Evolutionary conservation across 225 moss, liverwort and hornwort species (phyloP), one percentile per base, ranked within the genome.

Genomic region (Bryum argenteum): DNA sequence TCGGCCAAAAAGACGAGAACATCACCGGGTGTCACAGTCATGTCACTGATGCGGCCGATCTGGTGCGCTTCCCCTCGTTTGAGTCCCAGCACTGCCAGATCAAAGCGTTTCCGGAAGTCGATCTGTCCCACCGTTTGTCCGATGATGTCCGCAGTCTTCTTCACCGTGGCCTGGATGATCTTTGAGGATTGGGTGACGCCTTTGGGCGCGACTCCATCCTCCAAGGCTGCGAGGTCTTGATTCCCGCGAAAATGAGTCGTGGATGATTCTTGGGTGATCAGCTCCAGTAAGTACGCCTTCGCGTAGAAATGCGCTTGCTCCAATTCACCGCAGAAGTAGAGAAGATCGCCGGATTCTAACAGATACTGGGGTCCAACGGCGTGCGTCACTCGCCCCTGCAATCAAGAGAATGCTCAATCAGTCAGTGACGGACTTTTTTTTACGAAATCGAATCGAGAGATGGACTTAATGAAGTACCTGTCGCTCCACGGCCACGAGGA

Each of bases 281-380:
- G n/a, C 62, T 80, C 80, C 56, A 80, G 33, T 8, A 54, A 41
- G 11, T 61, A 76, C 1, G 21, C 55, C 56, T 76, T 80, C 6
- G 75, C n/a, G 3, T 80, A 80, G 6, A 61, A 76, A 20, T 61
- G 67, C 2, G 75, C 71, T 52, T 80, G 80, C 71, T 80, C 80
- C 8, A 76, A 9, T 17, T 80, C 75, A 3, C 80, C 80, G 26
- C 80, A 80, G 6, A 76, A 67, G 62, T 76, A 80, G 23, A 80
- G 80, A 40, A 11, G 48, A 44, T 80, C 80, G 17, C 59, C 71
- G 8, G 48, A 40, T 80, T 80, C 80, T 28, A 80, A 9, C 0
- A 80, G 41, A 42, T 80, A 80, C 71, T 80, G 75, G 1, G 80
- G 80, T 58, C 80, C 75, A 9, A 76, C 80, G 9, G 75, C 80